Conservation (phyloP, 2,329 filamentous ascomycete species). For the Aspergillus pseudoglaucus region DNA sequence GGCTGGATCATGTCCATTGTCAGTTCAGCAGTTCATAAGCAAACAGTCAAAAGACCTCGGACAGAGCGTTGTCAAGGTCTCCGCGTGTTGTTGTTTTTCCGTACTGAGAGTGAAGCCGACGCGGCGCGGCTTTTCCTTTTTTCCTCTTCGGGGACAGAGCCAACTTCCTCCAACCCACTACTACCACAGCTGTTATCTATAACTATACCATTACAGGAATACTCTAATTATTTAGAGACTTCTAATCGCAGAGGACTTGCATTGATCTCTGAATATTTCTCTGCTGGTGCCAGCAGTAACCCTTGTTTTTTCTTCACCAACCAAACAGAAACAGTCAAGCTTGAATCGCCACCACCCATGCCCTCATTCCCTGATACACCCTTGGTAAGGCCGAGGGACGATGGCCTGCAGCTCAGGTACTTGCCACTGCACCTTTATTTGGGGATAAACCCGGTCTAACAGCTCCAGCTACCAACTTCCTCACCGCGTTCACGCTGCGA, state of each 20-base stretch:
- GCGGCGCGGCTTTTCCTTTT: neutral
- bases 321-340: constrained; percentile 9
- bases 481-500: constrained; percentile 50
- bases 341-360: constrained; percentile 19
- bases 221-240: too few species aligned
- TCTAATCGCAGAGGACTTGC: neutral
- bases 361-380: constrained; percentile 31
- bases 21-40: constrained; percentile 3
- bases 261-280: neutral
- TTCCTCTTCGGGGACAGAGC: neutral
- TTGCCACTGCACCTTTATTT: neutral
- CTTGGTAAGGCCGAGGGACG: constrained; percentile 32
- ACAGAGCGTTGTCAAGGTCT: neutral
- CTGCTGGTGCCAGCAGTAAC: neutral
- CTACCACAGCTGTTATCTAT: too few species aligned
- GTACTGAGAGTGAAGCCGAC: neutral
- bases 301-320: constrained; percentile 11
- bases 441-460: constrained; percentile 6
- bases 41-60: neutral
- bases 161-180: neutral
- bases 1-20: constrained; percentile 22
- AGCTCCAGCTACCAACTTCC: constrained; percentile 52
- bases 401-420: constrained; percentile 40
- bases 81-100: neutral
- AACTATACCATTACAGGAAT: too few species aligned